Percentiles rank a stretch among this genome's conserved stretches.
Conservation (phyloP, 768 basidiomycete genomes). For the Serendipita vermifera region DNA sequence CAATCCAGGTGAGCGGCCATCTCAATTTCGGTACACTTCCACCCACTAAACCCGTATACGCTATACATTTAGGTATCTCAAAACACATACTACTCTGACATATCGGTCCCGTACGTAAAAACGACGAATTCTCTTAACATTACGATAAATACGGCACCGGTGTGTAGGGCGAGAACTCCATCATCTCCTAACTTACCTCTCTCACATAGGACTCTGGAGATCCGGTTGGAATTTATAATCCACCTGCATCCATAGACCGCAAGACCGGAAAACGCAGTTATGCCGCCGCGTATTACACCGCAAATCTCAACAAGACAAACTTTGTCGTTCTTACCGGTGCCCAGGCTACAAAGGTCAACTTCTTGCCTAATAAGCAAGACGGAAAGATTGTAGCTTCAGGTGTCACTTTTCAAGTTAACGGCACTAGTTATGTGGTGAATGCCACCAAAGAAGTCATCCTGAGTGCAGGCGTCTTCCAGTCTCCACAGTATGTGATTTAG, state of each 20-base stretch:
- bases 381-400: neutral
- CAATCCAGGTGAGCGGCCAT: neutral
- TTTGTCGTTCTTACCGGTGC: conserved; percentile 5
- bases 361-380: neutral
- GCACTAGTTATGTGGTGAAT: conserved; percentile 24
- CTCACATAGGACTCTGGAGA: conserved; percentile 4
- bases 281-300: conserved; percentile 8
- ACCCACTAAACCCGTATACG: neutral
- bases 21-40: neutral
- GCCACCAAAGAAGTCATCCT: conserved; percentile 41
- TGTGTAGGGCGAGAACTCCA: neutral
- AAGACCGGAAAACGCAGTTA: neutral
- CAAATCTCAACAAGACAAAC: neutral
- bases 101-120: neutral
- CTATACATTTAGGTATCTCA: conserved; percentile 4
- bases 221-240: neutral
- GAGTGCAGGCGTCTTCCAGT: conserved; percentile 24
- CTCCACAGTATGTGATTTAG: neutral
- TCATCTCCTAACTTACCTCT: neutral
- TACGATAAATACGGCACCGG: neutral
- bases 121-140: neutral
- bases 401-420: conserved; percentile 25
- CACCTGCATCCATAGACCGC: neutral
- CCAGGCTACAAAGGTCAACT: neutral
- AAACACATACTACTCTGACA: neutral